Base-by-base conservation (phyloP, 805 yeast genomes). In the Saccharomycopsis babjevae region DNA sequence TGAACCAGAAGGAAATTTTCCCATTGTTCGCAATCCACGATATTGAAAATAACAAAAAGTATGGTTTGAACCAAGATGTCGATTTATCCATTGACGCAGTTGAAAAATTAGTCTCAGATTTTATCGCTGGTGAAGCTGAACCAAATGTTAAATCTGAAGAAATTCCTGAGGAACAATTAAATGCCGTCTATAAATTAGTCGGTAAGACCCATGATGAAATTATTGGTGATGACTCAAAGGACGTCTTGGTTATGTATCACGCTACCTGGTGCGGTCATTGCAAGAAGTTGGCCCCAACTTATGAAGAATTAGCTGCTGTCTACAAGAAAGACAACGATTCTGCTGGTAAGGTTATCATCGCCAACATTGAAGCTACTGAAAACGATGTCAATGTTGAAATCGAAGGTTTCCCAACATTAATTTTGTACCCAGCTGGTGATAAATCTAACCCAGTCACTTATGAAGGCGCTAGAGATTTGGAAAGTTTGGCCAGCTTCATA, bases 201-300 rank as follows among this genome's bases (percentile, higher is more conserved):
- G 96, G 90, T 67, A 81, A 84, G 76, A 89, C 84, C 70, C 94
- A 89, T 75, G 86, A 88, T 57, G 83, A 79, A 39, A 75, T 89
- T 62, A 80, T 89, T 59, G 74, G 73, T 36, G 84, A 85, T 68
- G 69, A 71, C 58, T 69, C 66, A 22, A 86, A 84, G 76, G 93
- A 88, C 71, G 85, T 88, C 42, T 75, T 92, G 61, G 96, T 93
- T 61, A 88, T 89, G 77, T 93, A 92, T 76, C 92, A 89, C 71
- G 97, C 98, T 57, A 96, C 96, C 76, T 92, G 97, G 97, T 91
- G 97, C 79, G 96, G 97, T 56, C 97, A 91, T 79, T 90, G 97
- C 79, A 90, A 89, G 80, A 88, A 82, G 75, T 80, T 91, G 72
- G 93, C 93, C 58, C 97, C 97, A 70, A 79, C 78, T 62, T 93